Evolutionary conservation across 2,329 filamentous ascomycete genomes (phyloP).

Genomic region (Aspergillus pseudoviridinutans): DNA sequence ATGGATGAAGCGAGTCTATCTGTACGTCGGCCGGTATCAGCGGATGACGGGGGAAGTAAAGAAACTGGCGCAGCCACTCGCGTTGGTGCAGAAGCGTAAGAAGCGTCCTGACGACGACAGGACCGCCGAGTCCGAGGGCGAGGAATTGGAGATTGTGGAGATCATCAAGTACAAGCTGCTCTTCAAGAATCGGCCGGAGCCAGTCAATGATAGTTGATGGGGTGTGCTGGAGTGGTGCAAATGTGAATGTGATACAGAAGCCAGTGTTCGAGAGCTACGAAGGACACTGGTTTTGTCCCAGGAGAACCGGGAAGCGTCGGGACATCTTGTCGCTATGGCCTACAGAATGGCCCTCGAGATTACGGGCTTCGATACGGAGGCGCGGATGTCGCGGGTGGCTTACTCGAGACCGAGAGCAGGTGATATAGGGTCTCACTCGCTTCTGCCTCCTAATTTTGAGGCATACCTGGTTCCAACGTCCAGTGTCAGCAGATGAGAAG

Average conservation of each 20-base stretch:
- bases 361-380: background rate
- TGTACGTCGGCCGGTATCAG: slow-evolving; percentile 87
- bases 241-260: background rate
- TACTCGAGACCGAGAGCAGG: background rate
- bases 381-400: background rate
- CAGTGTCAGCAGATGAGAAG: background rate
- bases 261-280: background rate
- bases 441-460: background rate
- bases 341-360: background rate
- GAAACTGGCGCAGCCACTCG: slow-evolving; percentile 74
- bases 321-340: background rate
- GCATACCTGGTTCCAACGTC: background rate
- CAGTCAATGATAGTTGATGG: slow-evolving; percentile 54
- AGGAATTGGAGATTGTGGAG: slow-evolving; percentile 73
- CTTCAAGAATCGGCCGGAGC: slow-evolving; percentile 81
- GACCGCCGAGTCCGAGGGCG: slow-evolving; percentile 30
- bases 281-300: background rate
- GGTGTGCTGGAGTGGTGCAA: background rate
- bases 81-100: slow-evolving; percentile 63
- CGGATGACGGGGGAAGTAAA: slow-evolving; percentile 85
- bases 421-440: background rate
- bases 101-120: slow-evolving; percentile 10
- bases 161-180: slow-evolving; percentile 82
- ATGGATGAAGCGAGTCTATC: slow-evolving; percentile 87
- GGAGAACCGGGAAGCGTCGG: background rate